Evolutionary conservation across 305 asterid genomes (phyloP).

Genomic region (Rubia balearica): DNA sequence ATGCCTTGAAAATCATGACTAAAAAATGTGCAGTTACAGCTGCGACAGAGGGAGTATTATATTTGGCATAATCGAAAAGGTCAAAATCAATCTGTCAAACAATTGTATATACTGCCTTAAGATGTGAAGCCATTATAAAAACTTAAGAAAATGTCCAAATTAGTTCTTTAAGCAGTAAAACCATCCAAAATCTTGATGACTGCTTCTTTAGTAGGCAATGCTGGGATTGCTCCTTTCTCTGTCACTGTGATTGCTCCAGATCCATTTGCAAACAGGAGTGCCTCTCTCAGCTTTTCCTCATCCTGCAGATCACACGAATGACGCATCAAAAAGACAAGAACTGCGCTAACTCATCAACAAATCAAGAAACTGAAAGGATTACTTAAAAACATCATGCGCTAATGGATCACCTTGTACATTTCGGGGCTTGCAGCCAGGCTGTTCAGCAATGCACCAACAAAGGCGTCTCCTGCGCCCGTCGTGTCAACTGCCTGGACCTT

Average conservation of each 20-base stretch:
- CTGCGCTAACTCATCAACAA: background rate
- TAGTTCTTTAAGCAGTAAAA: conserved; percentile 1
- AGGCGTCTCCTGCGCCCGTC: conserved; percentile 48
- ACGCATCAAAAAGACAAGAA: background rate
- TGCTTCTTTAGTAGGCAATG: conserved; percentile 60
- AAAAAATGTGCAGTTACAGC: background rate
- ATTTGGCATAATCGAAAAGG: background rate
- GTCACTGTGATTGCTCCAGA: conserved; percentile 83
- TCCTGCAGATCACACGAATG: conserved; percentile 30
- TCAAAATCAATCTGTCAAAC: background rate
- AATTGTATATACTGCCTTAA: background rate
- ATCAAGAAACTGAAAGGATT: background rate
- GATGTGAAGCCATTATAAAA: background rate
- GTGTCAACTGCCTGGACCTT: conserved; percentile 37
- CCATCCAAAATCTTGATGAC: conserved; percentile 36
- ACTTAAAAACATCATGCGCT: background rate
- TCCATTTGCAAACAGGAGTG: conserved; percentile 61
- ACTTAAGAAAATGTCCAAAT: background rate
- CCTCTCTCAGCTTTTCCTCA: conserved; percentile 46
- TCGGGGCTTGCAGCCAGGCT: conserved; percentile 22
- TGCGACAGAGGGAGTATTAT: background rate
- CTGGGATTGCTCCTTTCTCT: conserved; percentile 76
- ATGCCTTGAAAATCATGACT: background rate
- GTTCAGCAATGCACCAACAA: conserved; percentile 33
- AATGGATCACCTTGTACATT: conserved; percentile 19